These are phyloP conservation scores for Triticum dicoccoides DNA, from an alignment of 176 grass and related monocot genomes.

Conservation along the genomic window DNA sequence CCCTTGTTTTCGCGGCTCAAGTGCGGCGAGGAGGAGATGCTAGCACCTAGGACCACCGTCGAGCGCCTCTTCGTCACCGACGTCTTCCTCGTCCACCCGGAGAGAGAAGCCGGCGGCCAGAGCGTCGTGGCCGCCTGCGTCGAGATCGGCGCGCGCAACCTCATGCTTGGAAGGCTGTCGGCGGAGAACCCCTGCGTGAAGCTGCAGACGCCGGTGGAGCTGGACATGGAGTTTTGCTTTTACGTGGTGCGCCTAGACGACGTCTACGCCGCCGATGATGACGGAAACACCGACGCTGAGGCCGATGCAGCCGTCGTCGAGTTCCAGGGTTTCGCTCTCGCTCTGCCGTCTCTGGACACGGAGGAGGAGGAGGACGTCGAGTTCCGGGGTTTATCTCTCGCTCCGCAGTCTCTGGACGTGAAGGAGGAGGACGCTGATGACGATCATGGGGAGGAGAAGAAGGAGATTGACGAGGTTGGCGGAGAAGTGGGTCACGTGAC, in stretches of 20 bases:
- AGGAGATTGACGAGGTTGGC: too few relatives aligned
- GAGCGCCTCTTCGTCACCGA: background rate
- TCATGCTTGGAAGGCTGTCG: background rate
- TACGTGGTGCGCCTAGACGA: background rate
- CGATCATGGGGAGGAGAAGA: background rate
- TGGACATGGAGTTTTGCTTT: background rate
- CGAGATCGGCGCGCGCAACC: background rate
- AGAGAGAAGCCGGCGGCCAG: background rate
- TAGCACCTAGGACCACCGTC: background rate
- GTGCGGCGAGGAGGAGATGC: background rate
- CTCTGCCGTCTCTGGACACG: background rate
- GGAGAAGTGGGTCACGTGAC: too few relatives aligned
- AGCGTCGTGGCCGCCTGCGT: background rate
- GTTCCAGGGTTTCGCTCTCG: background rate
- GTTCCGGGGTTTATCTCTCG: too few relatives aligned
- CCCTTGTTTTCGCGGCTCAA: background rate
- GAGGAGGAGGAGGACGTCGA: background rate
- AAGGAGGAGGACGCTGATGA: background rate
- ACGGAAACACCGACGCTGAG: too few relatives aligned
- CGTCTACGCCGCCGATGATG: background rate
- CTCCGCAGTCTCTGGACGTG: too few relatives aligned
- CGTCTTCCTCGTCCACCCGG: background rate
- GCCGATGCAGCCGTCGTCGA: background rate
- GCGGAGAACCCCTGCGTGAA: background rate
- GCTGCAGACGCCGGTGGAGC: background rate